phyloP scores from a whole-genome alignment of 2,329 filamentous ascomycete genomes.

The Grosmannia penicillata region DNA sequence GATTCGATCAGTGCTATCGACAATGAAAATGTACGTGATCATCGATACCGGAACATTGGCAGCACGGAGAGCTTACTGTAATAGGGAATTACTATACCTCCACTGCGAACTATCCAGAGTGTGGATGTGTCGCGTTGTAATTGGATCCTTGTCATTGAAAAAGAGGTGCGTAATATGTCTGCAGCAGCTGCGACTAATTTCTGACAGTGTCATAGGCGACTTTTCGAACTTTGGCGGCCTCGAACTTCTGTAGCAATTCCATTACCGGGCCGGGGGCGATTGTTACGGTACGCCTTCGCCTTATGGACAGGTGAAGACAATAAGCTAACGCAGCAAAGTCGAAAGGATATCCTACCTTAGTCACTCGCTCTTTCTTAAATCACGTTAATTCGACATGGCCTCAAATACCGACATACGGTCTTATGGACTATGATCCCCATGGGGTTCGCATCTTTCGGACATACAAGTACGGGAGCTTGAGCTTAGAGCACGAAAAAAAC shows the following conservation, averaged over 20 bases:
- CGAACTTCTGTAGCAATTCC: constrained; percentile 36
- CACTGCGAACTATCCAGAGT: constrained; percentile 28
- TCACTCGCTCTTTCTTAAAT: constrained; percentile 50
- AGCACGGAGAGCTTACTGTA: not conserved
- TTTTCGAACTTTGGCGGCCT: constrained; percentile 50
- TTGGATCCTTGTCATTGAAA: constrained; percentile 66
- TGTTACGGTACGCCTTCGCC: constrained; percentile 39
- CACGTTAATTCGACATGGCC: constrained; percentile 32
- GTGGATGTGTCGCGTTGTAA: constrained; percentile 33
- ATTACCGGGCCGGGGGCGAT: constrained; percentile 43
- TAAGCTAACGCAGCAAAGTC: constrained; percentile 30
- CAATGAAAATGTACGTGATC: constrained; percentile 3
- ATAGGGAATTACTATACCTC: constrained; percentile 48
- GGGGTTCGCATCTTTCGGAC: constrained; percentile 60
- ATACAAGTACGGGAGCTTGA: constrained; percentile 56
- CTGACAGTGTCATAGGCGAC: constrained; percentile 39
- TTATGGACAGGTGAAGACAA: too few relatives aligned
- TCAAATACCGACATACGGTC: constrained; percentile 39
- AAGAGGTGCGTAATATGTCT: constrained; percentile 41
- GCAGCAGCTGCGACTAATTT: constrained; percentile 11
- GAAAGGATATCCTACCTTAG: constrained; percentile 70
- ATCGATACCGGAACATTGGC: not conserved
- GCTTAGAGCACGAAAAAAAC: constrained; percentile 43
- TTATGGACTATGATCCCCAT: constrained; percentile 66
- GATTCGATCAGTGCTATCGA: constrained; percentile 9